A percentile compares a stretch with the other conserved stretches of the same genome.
Evolutionary conservation across 768 basidiomycete species (phyloP).

Genomic region (Amanita inopinata): DNA sequence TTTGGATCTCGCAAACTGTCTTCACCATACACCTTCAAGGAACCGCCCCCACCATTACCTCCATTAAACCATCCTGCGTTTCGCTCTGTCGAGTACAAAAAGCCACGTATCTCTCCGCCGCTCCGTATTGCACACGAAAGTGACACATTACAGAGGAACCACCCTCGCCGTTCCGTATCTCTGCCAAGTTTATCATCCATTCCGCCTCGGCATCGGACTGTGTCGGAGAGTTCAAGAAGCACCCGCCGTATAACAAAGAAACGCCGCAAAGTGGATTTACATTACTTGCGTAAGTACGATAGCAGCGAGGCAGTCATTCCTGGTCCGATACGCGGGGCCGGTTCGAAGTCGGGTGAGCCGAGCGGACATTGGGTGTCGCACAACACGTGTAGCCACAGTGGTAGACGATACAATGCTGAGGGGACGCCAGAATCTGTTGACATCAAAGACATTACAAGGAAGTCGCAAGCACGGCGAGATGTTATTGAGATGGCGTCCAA

Average conservation of each 20-base stretch:
- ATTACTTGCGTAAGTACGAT: slow-evolving; percentile 2
- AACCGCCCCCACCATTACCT: slow-evolving; percentile 44
- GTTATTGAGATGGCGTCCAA: slow-evolving; percentile 35
- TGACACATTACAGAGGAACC: background rate
- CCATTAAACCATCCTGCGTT: slow-evolving; percentile 39
- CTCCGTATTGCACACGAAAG: too few species aligned
- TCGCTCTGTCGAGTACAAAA: slow-evolving; percentile 1
- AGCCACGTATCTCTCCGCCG: too few species aligned
- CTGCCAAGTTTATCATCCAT: slow-evolving; percentile 1
- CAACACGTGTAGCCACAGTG: slow-evolving; percentile 24
- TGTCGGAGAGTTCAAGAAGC: background rate
- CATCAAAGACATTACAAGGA: slow-evolving; percentile 21
- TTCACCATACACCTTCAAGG: slow-evolving; percentile 20
- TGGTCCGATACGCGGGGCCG: background rate
- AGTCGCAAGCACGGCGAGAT: slow-evolving; percentile 45
- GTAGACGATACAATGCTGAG: slow-evolving; percentile 47
- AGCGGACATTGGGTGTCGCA: slow-evolving; percentile 19
- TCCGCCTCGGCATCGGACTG: background rate
- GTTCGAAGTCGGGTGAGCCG: slow-evolving; percentile 5
- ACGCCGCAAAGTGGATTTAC: background rate
- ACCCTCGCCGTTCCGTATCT: slow-evolving; percentile 6
- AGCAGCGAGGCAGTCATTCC: background rate
- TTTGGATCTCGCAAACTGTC: slow-evolving; percentile 16
- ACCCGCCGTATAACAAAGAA: background rate
- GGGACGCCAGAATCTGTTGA: slow-evolving; percentile 43